Conservation (phyloP, 306 rosid genomes). For the Vicia sativa region DNA sequence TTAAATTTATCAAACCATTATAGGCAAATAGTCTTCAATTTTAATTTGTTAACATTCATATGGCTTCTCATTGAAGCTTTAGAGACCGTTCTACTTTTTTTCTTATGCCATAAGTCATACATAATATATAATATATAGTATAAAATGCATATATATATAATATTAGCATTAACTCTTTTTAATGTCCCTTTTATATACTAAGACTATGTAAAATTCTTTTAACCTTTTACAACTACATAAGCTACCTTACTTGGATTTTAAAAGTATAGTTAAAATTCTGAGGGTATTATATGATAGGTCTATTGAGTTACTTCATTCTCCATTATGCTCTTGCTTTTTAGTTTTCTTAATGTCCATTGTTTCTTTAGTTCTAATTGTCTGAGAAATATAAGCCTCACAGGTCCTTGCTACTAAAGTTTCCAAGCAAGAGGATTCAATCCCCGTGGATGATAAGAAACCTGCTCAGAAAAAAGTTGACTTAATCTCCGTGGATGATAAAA, state of each 20-base stretch:
- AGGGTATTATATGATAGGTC: background rate
- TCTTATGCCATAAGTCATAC: background rate
- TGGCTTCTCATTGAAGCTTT: too few relatives aligned
- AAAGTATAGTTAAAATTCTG: background rate
- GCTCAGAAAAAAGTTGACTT: conserved; percentile 31
- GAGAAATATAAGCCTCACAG: conserved; percentile 47
- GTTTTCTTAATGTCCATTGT: conserved; percentile 18
- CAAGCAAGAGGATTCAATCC: conserved; percentile 34
- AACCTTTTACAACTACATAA: conserved; percentile 5
- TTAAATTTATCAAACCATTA: too few relatives aligned
- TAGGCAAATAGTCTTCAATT: too few relatives aligned
- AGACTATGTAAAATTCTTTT: background rate
- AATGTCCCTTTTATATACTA: background rate
- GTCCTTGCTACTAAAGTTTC: conserved; percentile 34
- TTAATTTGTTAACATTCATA: too few relatives aligned
- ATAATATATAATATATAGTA: background rate
- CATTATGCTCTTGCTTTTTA: background rate
- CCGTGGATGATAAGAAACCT: conserved; percentile 50
- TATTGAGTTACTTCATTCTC: background rate
- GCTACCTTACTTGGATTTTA: conserved; percentile 5
- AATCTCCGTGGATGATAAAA: conserved; percentile 50
- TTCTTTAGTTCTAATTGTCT: conserved; percentile 28
- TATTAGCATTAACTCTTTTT: background rate
- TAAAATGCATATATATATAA: background rate
- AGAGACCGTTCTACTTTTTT: background rate